phyloP scores from a whole-genome alignment of 768 basidiomycete species.

The Naematelia aurantialba region DNA sequence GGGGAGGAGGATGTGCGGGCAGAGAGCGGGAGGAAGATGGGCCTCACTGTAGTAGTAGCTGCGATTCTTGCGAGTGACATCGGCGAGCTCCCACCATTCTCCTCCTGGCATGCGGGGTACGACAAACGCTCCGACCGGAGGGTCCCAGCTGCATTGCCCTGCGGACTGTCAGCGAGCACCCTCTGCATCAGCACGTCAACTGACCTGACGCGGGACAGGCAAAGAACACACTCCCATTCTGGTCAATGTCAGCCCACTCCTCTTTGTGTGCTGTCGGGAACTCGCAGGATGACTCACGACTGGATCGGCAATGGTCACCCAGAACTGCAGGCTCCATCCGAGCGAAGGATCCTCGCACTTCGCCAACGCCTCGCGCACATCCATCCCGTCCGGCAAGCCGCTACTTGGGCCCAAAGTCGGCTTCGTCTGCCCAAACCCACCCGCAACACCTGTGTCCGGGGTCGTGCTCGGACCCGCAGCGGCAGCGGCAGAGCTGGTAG shows the following conservation, averaged over 20 bases:
- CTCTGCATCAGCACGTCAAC: background rate
- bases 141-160: slow-evolving; percentile 88
- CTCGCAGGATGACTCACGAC: slow-evolving; percentile 57
- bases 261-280: background rate
- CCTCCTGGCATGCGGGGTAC: slow-evolving; percentile 78
- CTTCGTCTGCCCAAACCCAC: too few relatives aligned
- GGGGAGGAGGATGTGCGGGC: too few relatives aligned
- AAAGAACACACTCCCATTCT: slow-evolving; percentile 67
- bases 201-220: slow-evolving; percentile 68
- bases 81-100: slow-evolving; percentile 93
- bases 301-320: slow-evolving; percentile 90
- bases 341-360: slow-evolving; percentile 40
- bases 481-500: background rate
- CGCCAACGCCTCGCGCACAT: slow-evolving; percentile 33
- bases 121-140: slow-evolving; percentile 82
- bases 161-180: slow-evolving; percentile 50
- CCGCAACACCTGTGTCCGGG: too few relatives aligned
- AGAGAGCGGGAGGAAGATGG: background rate
- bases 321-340: slow-evolving; percentile 57
- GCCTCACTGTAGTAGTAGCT: slow-evolving; percentile 75
- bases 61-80: slow-evolving; percentile 75
- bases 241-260: slow-evolving; percentile 2
- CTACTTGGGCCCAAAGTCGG: background rate
- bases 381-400: slow-evolving; percentile 25
- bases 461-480: background rate